A percentile compares a stretch with the other conserved stretches of the same genome.
Evolutionary conservation across 352 stramenopile genomes (phyloP).

Genomic region (Pythium apleroticum): DNA sequence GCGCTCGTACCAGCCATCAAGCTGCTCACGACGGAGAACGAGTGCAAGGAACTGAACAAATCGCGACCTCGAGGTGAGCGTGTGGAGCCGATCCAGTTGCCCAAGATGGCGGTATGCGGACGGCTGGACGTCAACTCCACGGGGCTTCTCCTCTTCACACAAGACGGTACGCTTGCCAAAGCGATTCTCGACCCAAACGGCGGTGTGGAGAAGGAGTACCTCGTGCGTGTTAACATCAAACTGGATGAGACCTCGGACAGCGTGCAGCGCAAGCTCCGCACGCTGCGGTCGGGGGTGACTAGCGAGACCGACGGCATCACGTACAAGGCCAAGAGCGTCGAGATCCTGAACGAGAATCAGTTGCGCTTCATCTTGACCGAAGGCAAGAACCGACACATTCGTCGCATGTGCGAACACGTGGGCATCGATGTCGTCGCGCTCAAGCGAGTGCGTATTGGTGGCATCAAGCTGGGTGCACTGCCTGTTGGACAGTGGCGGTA

Average conservation of each 20-base stretch:
- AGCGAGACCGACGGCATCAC: slow-evolving; percentile 49
- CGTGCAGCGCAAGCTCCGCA: slow-evolving; percentile 35
- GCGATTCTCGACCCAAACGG: slow-evolving; percentile 70
- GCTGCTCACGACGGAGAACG: slow-evolving; percentile 75
- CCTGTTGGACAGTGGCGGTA: slow-evolving; percentile 81
- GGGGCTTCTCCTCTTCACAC: slow-evolving; percentile 77
- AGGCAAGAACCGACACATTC: slow-evolving; percentile 96
- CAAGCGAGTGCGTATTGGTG: slow-evolving; percentile 90
- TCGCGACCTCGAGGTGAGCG: slow-evolving; percentile 33
- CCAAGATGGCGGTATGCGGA: slow-evolving; percentile 83
- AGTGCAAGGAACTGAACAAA: slow-evolving; percentile 64
- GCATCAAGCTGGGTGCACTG: slow-evolving; percentile 77
- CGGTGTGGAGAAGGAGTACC: slow-evolving; percentile 83
- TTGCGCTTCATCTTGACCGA: slow-evolving; percentile 91
- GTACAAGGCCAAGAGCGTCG: slow-evolving; percentile 76
- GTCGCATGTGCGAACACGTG: slow-evolving; percentile 94
- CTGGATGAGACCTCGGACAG: slow-evolving; percentile 42
- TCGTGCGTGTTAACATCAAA: slow-evolving; percentile 67
- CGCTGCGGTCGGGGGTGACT: slow-evolving; percentile 57
- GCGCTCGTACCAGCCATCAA: slow-evolving; percentile 69
- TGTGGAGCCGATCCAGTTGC: slow-evolving; percentile 54
- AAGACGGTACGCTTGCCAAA: slow-evolving; percentile 79
- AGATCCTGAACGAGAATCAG: slow-evolving; percentile 81
- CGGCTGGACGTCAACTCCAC: slow-evolving; percentile 85
- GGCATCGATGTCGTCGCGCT: slow-evolving; percentile 89